Base-by-base conservation (phyloP, 305 asterid genomes). In the Fraxinus floribunda region DNA sequence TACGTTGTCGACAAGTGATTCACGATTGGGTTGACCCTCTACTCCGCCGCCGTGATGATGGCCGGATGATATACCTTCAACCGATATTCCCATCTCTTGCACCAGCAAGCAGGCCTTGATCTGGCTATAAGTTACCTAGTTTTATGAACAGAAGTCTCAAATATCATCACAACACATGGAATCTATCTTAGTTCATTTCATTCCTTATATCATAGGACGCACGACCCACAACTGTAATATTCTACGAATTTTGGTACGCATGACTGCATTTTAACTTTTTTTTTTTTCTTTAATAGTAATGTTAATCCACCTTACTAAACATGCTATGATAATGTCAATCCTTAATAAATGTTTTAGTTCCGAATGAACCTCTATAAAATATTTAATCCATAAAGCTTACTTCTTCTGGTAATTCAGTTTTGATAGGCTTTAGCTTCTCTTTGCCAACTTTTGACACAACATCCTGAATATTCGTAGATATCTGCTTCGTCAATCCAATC, bases 361-460 rank as follows among this genome's bases (percentile, higher is more conserved):
- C 36, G 77, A 81, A 20, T 78, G 73, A 62, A 36, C 52, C 72
- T 66, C 35, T 73, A 39, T 16, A 29, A 62, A 73, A 32, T 41
- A 30, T 83, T 83, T 68, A 34, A 71, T 77, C 26, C n/a, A 11
- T 36, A 80, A 49, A 86, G 78, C 86, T 79, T 85, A 95, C 97
- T 92, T 95, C 98, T 86, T 94, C 97, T 49, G 99, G 93, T 83
- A 95, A 88, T 89, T 95, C 98, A 52, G 77, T 87, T 88, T 95
- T 95, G 18, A 95, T 95, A 55, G 97, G 97, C 84, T 94, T 95
- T 79, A 95, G 80, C 89, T 91, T 94, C 13, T 93, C 97, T 68
- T 86, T 92, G 83, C 98, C 99, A 81, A 92, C 97, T 92, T 88
- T 93, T 35, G 88, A 79, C 66, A 88, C 86, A 35, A 82, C 95